Evolutionary conservation across 768 basidiomycete species (phyloP).

Genomic region (Suillus sp.): DNA sequence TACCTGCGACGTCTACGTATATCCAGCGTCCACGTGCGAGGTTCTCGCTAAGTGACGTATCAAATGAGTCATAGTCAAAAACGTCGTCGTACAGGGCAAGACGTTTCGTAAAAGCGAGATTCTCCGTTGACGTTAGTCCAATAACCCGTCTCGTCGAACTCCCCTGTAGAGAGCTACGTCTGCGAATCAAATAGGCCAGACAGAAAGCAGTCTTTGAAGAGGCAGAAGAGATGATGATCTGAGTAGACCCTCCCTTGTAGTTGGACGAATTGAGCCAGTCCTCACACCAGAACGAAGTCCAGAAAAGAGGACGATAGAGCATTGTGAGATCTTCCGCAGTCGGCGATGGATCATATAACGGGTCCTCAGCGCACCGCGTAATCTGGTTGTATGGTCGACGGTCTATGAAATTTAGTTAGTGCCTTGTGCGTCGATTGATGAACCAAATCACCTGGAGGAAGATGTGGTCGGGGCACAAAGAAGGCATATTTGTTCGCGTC

Average conservation of each 20-base stretch:
- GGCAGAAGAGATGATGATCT: slow-evolving; percentile 65
- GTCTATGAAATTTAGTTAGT: slow-evolving; percentile 39
- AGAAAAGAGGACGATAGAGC: slow-evolving; percentile 73
- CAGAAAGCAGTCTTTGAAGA: slow-evolving; percentile 76
- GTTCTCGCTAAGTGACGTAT: slow-evolving; percentile 33
- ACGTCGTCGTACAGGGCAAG: slow-evolving; percentile 61
- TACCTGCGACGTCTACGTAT: slow-evolving; percentile 68
- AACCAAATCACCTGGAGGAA: slow-evolving; percentile 51
- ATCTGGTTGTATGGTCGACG: slow-evolving; percentile 71
- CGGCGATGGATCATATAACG: slow-evolving; percentile 51
- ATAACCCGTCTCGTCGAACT: slow-evolving; percentile 42
- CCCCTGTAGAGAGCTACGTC: slow-evolving; percentile 35
- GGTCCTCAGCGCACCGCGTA: slow-evolving; percentile 57
- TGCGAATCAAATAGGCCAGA: slow-evolving; percentile 59
- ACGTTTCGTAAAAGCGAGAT: slow-evolving; percentile 53
- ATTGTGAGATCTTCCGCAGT: slow-evolving; percentile 62
- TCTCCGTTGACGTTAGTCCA: slow-evolving; percentile 62
- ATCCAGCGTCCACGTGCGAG: slow-evolving; percentile 45
- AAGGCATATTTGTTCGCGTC: slow-evolving; percentile 57
- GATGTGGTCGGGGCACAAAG: slow-evolving; percentile 59
- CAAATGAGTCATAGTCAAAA: slow-evolving; percentile 53
- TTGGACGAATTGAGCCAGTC: slow-evolving; percentile 59
- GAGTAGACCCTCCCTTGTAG: slow-evolving; percentile 50
- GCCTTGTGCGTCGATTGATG: neutral
- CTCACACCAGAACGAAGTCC: slow-evolving; percentile 77